These are phyloP conservation scores for Trichophyton simii DNA, from an alignment of 2,329 filamentous ascomycete species.

Conservation along the genomic window DNA sequence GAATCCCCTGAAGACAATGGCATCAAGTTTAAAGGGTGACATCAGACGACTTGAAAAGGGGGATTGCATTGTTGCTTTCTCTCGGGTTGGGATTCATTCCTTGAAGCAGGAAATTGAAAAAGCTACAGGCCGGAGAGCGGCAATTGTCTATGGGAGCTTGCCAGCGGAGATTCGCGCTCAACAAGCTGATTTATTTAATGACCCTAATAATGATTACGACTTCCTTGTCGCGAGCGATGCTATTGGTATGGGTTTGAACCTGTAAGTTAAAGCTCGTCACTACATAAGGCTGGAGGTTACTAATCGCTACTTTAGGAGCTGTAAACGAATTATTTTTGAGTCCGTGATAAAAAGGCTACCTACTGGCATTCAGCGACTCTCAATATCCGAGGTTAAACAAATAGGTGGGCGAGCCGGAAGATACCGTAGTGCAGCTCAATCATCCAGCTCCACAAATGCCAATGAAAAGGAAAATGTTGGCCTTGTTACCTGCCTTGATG, in stretches of 20 bases:
- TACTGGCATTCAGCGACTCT: constrained; percentile 43
- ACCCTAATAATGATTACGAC: constrained; percentile 90
- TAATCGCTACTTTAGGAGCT: constrained; percentile 38
- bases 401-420: constrained; percentile 88
- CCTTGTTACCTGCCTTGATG: constrained; percentile 65
- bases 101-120: constrained; percentile 68
- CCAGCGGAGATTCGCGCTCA: constrained; percentile 86
- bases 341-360: constrained; percentile 61
- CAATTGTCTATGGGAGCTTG: constrained; percentile 82
- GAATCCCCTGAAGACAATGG: constrained; percentile 59
- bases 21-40: constrained; percentile 49
- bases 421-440: constrained; percentile 57
- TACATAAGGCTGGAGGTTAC: constrained; percentile 5
- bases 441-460: constrained; percentile 20
- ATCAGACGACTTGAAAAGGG: constrained; percentile 65
- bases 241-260: constrained; percentile 92
- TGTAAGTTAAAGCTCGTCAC: constrained; percentile 41
- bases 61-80: constrained; percentile 82
- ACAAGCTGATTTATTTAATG: constrained; percentile 87
- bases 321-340: constrained; percentile 84
- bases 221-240: constrained; percentile 88
- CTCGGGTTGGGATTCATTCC: constrained; percentile 65
- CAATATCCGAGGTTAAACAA: constrained; percentile 75
- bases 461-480: constrained; percentile 42
- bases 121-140: constrained; percentile 64